A percentile compares a stretch with the other conserved stretches of the same genome.
These are phyloP conservation scores for Pichia inconspicua DNA, from an alignment of 1,139 yeast species.

Conservation along the genomic window DNA sequence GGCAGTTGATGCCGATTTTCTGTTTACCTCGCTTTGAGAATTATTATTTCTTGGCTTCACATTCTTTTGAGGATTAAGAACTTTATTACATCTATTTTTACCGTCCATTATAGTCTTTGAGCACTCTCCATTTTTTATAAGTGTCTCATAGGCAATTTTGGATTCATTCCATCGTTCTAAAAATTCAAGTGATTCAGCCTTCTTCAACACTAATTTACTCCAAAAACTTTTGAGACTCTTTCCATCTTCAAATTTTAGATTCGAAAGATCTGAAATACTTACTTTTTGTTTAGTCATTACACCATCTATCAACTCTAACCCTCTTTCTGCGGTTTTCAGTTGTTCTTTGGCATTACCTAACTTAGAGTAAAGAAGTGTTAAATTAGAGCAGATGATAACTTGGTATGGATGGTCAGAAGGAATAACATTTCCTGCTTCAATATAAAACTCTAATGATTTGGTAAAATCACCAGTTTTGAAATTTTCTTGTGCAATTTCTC, in stretches of 20 bases:
- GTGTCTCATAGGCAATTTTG: conserved; percentile 47
- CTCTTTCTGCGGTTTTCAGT: conserved; percentile 45
- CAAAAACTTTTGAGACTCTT: conserved; percentile 65
- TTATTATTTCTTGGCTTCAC: conserved; percentile 6
- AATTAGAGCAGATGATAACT: conserved; percentile 66
- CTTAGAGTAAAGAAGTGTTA: conserved; percentile 63
- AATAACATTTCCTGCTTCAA: conserved; percentile 51
- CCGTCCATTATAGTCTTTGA: conserved; percentile 69
- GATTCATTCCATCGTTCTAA: conserved; percentile 65
- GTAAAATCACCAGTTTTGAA: conserved; percentile 80
- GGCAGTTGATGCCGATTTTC: conserved; percentile 5
- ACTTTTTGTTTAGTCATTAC: conserved; percentile 15
- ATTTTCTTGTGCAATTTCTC: conserved; percentile 28
- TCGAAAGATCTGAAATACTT: conserved; percentile 25
- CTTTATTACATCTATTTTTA: conserved; percentile 65
- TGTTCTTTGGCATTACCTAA: conserved; percentile 69
- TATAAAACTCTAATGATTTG: conserved; percentile 54
- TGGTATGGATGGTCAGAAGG: conserved; percentile 62
- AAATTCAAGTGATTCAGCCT: conserved; percentile 81
- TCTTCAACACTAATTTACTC: conserved; percentile 57
- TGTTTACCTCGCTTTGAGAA: not conserved
- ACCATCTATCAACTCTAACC: conserved; percentile 44
- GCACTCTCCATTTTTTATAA: conserved; percentile 62
- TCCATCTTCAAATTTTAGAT: conserved; percentile 37
- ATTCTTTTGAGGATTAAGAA: conserved; percentile 42